These are phyloP conservation scores for Taphrina flavorubra DNA, from an alignment of 1,139 yeast species.

Conservation along the genomic window DNA sequence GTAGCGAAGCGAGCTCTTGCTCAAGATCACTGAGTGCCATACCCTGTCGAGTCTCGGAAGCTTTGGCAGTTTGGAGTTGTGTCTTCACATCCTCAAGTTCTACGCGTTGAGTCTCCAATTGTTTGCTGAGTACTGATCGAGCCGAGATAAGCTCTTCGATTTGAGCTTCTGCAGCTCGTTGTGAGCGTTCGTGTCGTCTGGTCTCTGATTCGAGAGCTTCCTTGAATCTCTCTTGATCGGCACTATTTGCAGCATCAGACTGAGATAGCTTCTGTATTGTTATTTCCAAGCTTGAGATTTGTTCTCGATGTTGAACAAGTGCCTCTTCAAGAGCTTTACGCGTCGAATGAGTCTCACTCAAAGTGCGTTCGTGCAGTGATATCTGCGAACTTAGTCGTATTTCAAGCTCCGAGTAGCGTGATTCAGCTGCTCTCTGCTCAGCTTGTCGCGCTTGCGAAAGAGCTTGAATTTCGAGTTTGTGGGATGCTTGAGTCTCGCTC, in stretches of 20 bases:
- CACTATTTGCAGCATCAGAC: conserved; percentile 19
- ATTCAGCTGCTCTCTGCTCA: conserved; percentile 15
- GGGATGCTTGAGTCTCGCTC: conserved; percentile 27
- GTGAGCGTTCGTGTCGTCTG: conserved; percentile 26
- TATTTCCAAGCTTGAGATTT: conserved; percentile 19
- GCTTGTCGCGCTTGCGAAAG: conserved; percentile 1
- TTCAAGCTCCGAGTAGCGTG: conserved; percentile 9
- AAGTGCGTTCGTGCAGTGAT: conserved; percentile 7
- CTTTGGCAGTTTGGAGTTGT: neutral
- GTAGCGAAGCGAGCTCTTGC: neutral
- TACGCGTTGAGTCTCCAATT: conserved; percentile 11
- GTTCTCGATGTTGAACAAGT: conserved; percentile 12
- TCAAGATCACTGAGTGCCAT: conserved; percentile 4
- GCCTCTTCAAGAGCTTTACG: neutral
- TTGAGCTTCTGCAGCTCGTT: conserved; percentile 13
- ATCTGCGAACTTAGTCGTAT: conserved; percentile 12
- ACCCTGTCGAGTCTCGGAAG: neutral
- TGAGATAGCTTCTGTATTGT: conserved; percentile 16
- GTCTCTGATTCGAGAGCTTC: conserved; percentile 31
- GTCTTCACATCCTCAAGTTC: conserved; percentile 2
- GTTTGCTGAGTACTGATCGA: neutral
- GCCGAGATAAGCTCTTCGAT: conserved; percentile 9
- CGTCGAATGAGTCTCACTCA: conserved; percentile 11
- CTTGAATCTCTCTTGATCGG: conserved; percentile 21
- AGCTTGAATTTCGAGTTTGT: conserved; percentile 24